Evolutionary conservation across 2,329 filamentous ascomycete species (phyloP).

Genomic region (Teratosphaeria epicoccoides): DNA sequence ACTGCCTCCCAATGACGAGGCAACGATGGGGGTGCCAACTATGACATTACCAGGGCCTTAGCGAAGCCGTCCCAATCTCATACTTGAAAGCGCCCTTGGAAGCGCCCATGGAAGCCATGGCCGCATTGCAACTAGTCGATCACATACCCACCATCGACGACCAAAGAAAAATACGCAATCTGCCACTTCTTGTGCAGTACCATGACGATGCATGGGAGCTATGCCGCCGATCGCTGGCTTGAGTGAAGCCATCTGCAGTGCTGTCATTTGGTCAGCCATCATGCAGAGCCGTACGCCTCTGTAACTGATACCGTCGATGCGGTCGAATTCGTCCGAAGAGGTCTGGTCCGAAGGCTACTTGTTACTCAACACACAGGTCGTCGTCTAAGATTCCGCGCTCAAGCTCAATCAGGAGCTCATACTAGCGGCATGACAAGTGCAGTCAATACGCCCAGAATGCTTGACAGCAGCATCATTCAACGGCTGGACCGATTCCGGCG

Average conservation of each 20-base stretch:
- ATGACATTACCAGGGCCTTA: too few species aligned
- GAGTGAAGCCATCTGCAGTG: constrained; percentile 25
- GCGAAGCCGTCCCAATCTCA: too few species aligned
- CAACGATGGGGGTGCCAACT: too few species aligned
- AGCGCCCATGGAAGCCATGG: too few species aligned
- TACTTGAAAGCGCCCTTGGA: too few species aligned
- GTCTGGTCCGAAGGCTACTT: constrained; percentile 29
- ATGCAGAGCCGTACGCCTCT: constrained; percentile 38
- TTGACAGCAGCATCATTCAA: constrained; percentile 26
- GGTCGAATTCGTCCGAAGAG: constrained; percentile 31
- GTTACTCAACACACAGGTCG: constrained; percentile 30
- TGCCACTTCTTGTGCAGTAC: constrained; percentile 37
- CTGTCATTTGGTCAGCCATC: constrained; percentile 36
- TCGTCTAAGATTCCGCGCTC: not conserved
- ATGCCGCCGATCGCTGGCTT: constrained; percentile 20
- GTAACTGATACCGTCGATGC: constrained; percentile 35
- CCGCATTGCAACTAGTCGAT: constrained; percentile 27
- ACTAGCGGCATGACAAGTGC: constrained; percentile 37
- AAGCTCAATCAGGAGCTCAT: not conserved
- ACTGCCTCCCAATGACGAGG: too few species aligned
- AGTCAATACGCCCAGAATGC: constrained; percentile 35
- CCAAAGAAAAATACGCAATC: constrained; percentile 37
- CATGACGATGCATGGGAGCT: constrained; percentile 32
- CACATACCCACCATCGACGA: constrained; percentile 38
- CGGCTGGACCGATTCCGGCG: constrained; percentile 26